Conservation (phyloP, 2,329 filamentous ascomycete genomes). For the Calonectria hongkongensis region DNA sequence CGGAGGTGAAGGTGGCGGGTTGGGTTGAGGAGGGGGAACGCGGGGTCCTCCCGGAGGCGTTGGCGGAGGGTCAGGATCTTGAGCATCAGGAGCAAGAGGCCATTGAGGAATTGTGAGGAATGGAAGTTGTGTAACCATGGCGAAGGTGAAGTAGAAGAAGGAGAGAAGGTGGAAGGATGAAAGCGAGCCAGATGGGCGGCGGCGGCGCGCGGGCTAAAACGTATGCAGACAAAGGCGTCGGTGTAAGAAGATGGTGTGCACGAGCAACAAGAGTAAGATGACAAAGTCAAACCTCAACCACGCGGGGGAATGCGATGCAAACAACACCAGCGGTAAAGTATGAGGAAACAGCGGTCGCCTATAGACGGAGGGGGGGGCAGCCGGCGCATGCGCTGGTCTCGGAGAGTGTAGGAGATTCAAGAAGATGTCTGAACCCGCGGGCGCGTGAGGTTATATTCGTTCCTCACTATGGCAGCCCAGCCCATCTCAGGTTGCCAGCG, state of each 20-base stretch:
- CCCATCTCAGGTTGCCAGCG: conserved; percentile 35
- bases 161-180: background rate
- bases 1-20: conserved; percentile 55
- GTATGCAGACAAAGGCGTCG: conserved; percentile 13
- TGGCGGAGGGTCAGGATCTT: conserved; percentile 54
- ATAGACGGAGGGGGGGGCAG: conserved; percentile 1
- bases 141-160: conserved; percentile 1
- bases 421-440: conserved; percentile 29
- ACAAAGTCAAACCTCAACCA: conserved; percentile 24
- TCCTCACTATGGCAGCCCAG: conserved; percentile 32
- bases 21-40: conserved; percentile 54
- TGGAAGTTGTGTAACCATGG: conserved; percentile 37
- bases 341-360: conserved; percentile 14
- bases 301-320: conserved; percentile 16
- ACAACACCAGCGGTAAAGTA: conserved; percentile 4
- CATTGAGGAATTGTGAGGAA: conserved; percentile 27
- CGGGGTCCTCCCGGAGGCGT: conserved; percentile 56
- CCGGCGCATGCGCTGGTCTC: conserved; percentile 26
- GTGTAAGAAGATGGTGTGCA: conserved; percentile 29
- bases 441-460: conserved; percentile 50
- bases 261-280: conserved; percentile 22
- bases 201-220: conserved; percentile 10
- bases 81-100: conserved; percentile 32
- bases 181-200: background rate
- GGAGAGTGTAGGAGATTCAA: conserved; percentile 15